Percentiles rank a stretch among this genome's conserved stretches.
These are phyloP conservation scores for Exophiala alcalophila DNA, from an alignment of 2,329 filamentous ascomycete species.

Conservation along the genomic window DNA sequence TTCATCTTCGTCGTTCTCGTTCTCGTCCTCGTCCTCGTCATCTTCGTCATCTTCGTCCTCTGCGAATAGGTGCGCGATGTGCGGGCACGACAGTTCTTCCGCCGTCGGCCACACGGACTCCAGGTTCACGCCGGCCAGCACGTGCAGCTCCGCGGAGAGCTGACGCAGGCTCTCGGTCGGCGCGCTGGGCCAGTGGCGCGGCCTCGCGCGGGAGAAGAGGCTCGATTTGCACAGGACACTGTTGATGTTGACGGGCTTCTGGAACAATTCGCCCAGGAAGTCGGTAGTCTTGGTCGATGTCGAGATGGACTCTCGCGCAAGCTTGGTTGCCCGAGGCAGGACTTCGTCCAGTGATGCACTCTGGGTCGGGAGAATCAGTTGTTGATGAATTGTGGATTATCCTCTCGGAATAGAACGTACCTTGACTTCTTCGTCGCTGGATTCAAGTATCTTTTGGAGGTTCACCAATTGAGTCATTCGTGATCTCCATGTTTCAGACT, in stretches of 20 bases:
- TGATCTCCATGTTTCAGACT: conserved; percentile 37
- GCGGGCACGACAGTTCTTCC: conserved; percentile 8
- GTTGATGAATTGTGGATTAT: too few species aligned
- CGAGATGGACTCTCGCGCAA: conserved; percentile 45
- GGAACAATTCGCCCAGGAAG: conserved; percentile 41
- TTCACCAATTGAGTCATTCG: conserved; percentile 37
- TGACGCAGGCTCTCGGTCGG: conserved; percentile 52
- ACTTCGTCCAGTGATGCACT: conserved; percentile 30
- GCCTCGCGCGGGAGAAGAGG: conserved; percentile 59
- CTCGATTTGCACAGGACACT: conserved; percentile 64
- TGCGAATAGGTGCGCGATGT: conserved; percentile 2
- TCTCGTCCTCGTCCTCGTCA: not conserved
- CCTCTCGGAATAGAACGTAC: conserved; percentile 26
- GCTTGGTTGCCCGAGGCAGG: conserved; percentile 34
- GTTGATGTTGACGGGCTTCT: conserved; percentile 49
- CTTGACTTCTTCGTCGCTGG: conserved; percentile 42
- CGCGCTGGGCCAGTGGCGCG: conserved; percentile 39
- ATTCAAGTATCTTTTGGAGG: conserved; percentile 47
- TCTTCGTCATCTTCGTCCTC: conserved; percentile 4
- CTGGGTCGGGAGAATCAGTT: conserved; percentile 8
- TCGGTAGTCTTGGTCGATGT: conserved; percentile 45
- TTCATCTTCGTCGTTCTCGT: not conserved
- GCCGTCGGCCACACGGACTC: conserved; percentile 31
- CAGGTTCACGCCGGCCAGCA: conserved; percentile 63
- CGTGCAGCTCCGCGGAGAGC: conserved; percentile 67